Percentiles rank a stretch among this genome's conserved stretches.
Conservation (phyloP, 139 green algal genomes). For the Trebouxia sp. region DNA sequence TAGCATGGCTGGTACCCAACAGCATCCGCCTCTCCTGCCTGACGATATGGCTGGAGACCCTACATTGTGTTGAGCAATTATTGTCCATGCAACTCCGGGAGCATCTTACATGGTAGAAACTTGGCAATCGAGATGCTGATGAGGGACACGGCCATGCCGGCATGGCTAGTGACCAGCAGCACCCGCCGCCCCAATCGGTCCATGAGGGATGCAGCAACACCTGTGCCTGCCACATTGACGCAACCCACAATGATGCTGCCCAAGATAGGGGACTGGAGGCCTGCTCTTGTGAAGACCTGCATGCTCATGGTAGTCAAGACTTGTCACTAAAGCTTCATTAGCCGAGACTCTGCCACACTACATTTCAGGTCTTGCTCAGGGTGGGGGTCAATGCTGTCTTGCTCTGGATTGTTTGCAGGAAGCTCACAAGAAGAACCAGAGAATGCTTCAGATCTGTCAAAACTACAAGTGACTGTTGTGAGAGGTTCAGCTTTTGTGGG, state of each 20-base stretch:
- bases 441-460: neutral
- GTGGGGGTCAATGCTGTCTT: neutral
- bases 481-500: too few relatives aligned
- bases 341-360: neutral
- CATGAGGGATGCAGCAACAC: conserved; percentile 49
- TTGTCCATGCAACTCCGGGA: too few relatives aligned
- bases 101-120: neutral
- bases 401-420: neutral
- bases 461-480: too few relatives aligned
- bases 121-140: conserved; percentile 36
- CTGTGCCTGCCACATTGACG: conserved; percentile 64
- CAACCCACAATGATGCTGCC: conserved; percentile 63
- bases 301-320: neutral
- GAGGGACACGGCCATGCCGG: conserved; percentile 65
- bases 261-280: conserved; percentile 60
- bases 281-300: conserved; percentile 68
- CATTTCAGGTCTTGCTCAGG: neutral
- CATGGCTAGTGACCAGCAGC: conserved; percentile 65
- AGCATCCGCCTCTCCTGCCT: too few relatives aligned
- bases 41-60: too few relatives aligned
- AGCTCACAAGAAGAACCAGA: neutral
- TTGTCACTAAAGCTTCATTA: too few relatives aligned
- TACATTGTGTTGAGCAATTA: too few relatives aligned
- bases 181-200: conserved; percentile 50
- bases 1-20: conserved; percentile 56